phyloP scores from a whole-genome alignment of 805 yeast genomes.

The Myxozyma geophila region DNA sequence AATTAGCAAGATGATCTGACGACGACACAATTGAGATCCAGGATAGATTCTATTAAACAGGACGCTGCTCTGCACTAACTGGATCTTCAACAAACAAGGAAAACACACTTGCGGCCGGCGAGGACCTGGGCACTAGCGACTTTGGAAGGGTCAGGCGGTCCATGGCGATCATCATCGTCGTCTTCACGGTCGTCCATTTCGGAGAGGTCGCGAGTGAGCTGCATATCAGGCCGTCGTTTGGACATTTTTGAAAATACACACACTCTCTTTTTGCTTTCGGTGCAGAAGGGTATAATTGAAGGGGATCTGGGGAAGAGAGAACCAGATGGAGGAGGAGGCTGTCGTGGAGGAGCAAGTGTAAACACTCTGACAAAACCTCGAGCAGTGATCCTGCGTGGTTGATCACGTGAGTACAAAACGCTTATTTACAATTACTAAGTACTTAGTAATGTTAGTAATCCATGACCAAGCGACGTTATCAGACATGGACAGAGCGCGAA shows the following conservation, averaged over 20 bases:
- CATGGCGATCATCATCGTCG: slow-evolving; percentile 33
- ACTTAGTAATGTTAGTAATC: no score
- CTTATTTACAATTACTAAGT: no score
- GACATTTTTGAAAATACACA: slow-evolving; percentile 13
- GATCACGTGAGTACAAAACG: neutral
- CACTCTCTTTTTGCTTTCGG: neutral
- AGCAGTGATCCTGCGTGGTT: neutral
- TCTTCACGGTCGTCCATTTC: slow-evolving; percentile 14
- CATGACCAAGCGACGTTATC: no score
- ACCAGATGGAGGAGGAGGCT: no score
- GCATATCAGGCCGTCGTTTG: slow-evolving; percentile 26
- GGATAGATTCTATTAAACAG: neutral
- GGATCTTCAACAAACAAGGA: neutral
- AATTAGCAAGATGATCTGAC: neutral
- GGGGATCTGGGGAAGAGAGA: neutral
- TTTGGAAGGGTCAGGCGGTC: slow-evolving; percentile 28
- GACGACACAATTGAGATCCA: neutral
- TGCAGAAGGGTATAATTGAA: neutral
- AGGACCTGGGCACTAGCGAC: slow-evolving; percentile 27
- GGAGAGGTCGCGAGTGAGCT: slow-evolving; percentile 23
- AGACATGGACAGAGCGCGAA: no score
- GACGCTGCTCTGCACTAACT: neutral
- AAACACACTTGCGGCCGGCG: slow-evolving; percentile 31
- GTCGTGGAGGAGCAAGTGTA: no score
- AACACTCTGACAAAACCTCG: no score